Evolutionary conservation across 139 green algal genomes (phyloP).

Genomic region (Chlorella sp.): DNA sequence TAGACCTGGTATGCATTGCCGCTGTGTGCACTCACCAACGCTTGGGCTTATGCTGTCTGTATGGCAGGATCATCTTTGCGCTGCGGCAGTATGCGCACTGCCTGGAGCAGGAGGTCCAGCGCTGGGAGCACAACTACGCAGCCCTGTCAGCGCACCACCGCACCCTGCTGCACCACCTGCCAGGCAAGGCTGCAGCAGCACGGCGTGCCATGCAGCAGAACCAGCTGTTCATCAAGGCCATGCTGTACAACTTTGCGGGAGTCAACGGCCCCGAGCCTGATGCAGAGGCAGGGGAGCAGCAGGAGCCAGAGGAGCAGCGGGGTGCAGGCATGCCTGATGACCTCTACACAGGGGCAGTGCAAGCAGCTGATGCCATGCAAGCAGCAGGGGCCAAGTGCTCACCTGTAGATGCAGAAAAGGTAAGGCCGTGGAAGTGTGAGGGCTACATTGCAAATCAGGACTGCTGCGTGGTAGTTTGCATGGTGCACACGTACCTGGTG

Average conservation of each 20-base stretch:
- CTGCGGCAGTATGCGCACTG: slow-evolving; percentile 53
- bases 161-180: slow-evolving; percentile 27
- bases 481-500: too few species aligned
- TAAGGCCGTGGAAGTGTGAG: too few species aligned
- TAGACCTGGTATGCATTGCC: too few species aligned
- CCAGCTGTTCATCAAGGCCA: slow-evolving; percentile 53
- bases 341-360: too few species aligned
- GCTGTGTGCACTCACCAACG: too few species aligned
- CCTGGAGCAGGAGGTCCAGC: slow-evolving; percentile 52
- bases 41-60: too few species aligned
- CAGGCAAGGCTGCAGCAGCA: slow-evolving; percentile 39
- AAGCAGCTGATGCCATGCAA: too few species aligned
- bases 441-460: too few species aligned
- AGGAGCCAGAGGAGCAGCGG: not conserved
- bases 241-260: slow-evolving; percentile 32
- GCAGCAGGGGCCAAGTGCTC: too few species aligned
- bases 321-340: too few species aligned
- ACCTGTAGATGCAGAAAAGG: too few species aligned
- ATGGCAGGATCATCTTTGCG: slow-evolving; percentile 68
- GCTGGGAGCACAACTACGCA: slow-evolving; percentile 69
- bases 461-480: too few species aligned
- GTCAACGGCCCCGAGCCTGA: not conserved
- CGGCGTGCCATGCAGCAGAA: slow-evolving; percentile 47
- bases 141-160: slow-evolving; percentile 43
- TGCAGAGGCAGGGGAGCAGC: slow-evolving; percentile 9